Percentiles rank a stretch among this genome's conserved stretches.
These are phyloP conservation scores for Pisolithus sp. DNA, from an alignment of 768 basidiomycete genomes.

Conservation along the genomic window DNA sequence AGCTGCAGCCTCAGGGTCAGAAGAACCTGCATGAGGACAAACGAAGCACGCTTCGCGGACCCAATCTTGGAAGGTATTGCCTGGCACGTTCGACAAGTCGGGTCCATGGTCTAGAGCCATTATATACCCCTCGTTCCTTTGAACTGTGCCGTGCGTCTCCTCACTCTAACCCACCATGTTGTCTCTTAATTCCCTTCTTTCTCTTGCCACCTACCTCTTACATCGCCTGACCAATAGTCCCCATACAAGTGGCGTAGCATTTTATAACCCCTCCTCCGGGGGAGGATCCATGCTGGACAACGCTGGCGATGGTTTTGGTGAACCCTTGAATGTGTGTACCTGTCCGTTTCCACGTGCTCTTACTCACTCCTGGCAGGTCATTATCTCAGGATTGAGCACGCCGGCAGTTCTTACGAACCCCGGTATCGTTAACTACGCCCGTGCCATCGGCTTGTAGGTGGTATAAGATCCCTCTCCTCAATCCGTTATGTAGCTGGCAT, in stretches of 20 bases:
- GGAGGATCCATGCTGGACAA: slow-evolving; percentile 42
- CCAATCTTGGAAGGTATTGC: too few species aligned
- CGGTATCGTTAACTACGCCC: slow-evolving; percentile 55
- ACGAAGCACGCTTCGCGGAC: too few species aligned
- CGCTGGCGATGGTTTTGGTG: slow-evolving; percentile 33
- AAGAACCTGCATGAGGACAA: too few species aligned
- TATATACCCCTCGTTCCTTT: too few species aligned
- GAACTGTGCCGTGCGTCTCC: slow-evolving; percentile 8
- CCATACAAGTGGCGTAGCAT: slow-evolving; percentile 16
- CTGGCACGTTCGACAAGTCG: too few species aligned
- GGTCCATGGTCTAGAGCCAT: too few species aligned
- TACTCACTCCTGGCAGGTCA: slow-evolving; percentile 33
- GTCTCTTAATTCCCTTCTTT: neutral
- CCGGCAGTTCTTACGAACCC: slow-evolving; percentile 46
- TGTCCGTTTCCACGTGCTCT: neutral
- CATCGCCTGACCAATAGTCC: neutral
- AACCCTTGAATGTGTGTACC: slow-evolving; percentile 37
- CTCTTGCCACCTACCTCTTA: neutral
- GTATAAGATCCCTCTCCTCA: neutral
- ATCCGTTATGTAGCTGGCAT: neutral
- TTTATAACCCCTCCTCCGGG: slow-evolving; percentile 25
- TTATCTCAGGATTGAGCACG: slow-evolving; percentile 61
- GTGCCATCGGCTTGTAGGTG: slow-evolving; percentile 56
- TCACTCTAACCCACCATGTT: slow-evolving; percentile 12
- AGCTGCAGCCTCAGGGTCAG: too few species aligned